phyloP scores from a whole-genome alignment of 148 eudicot genomes.

The Linanthus parryae region DNA sequence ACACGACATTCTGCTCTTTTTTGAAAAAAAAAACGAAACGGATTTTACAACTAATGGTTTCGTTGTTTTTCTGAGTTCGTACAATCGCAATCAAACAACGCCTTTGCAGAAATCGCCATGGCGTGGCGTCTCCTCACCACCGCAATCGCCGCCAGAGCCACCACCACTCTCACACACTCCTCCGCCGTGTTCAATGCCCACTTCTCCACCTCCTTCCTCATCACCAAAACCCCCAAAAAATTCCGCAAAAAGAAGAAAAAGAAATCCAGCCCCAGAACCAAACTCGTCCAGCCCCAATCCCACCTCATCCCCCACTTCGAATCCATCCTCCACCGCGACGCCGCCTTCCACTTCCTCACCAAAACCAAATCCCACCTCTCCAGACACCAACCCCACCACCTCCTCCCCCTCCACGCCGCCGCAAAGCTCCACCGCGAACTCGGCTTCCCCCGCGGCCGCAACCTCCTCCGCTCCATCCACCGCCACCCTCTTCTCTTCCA shows the following conservation, averaged over 20 bases:
- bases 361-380: constrained; percentile 65
- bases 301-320: constrained; percentile 56
- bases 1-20: too few species aligned
- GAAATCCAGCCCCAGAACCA: constrained; percentile 57
- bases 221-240: constrained; percentile 84
- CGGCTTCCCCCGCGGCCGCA: constrained; percentile 89
- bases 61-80: too few species aligned
- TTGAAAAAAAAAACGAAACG: too few species aligned
- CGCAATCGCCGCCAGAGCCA: constrained; percentile 3
- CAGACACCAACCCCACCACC: constrained; percentile 65
- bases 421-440: constrained; percentile 77
- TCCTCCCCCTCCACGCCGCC: constrained; percentile 77
- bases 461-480: constrained; percentile 43
- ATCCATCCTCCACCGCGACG: constrained; percentile 45
- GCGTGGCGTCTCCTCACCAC: constrained; percentile 15
- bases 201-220: constrained; percentile 83
- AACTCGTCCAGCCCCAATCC: constrained; percentile 45
- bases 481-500: constrained; percentile 67
- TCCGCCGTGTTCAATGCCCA: constrained; percentile 18
- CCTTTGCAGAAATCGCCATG: constrained; percentile 14
- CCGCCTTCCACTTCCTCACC: constrained; percentile 50
- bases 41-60: too few species aligned
- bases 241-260: constrained; percentile 51
- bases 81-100: too few species aligned
- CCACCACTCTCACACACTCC: background rate